Evolutionary conservation across 2,329 filamentous ascomycete genomes (phyloP).

Genomic region (Phialemoniopsis sp.): DNA sequence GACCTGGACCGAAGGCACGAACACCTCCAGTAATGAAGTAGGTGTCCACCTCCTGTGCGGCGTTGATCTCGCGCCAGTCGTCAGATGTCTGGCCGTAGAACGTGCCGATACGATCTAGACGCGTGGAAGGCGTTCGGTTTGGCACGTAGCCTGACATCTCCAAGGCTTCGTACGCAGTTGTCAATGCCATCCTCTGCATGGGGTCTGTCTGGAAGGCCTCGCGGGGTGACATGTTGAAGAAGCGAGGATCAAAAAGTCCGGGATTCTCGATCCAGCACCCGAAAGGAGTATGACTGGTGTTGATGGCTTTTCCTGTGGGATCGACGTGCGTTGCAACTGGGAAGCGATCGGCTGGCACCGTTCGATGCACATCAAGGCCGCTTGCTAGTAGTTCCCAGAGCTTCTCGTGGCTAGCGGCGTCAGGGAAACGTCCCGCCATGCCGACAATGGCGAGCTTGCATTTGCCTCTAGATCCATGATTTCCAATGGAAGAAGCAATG

Average conservation of each 20-base stretch:
- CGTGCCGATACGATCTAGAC: slow-evolving; percentile 58
- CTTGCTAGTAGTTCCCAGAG: slow-evolving; percentile 74
- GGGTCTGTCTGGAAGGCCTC: slow-evolving; percentile 79
- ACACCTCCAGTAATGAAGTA: slow-evolving; percentile 42
- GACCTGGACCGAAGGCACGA: slow-evolving; percentile 41
- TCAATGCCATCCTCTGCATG: slow-evolving; percentile 72
- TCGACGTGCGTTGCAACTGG: slow-evolving; percentile 68
- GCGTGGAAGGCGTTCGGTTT: slow-evolving; percentile 68
- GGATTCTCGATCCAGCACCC: slow-evolving; percentile 74
- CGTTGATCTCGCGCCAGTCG: slow-evolving; percentile 74
- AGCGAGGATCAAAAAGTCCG: slow-evolving; percentile 74
- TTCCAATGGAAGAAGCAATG: slow-evolving; percentile 31
- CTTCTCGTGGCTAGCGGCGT: slow-evolving; percentile 65
- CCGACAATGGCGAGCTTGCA: slow-evolving; percentile 83
- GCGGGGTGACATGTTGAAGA: slow-evolving; percentile 84
- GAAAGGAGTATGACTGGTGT: slow-evolving; percentile 72
- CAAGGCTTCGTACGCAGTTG: slow-evolving; percentile 76
- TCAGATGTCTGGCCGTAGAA: slow-evolving; percentile 75
- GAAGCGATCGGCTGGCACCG: slow-evolving; percentile 68
- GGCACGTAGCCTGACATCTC: slow-evolving; percentile 78
- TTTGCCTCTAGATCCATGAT: slow-evolving; percentile 41
- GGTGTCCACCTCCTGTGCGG: slow-evolving; percentile 64
- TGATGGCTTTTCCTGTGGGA: slow-evolving; percentile 66
- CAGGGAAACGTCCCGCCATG: slow-evolving; percentile 74
- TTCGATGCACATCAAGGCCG: slow-evolving; percentile 69